Evolutionary conservation across 2,329 filamentous ascomycete genomes (phyloP), one percentile per base, ranked within the genome.

Genomic region (Colletotrichum liriopes): DNA sequence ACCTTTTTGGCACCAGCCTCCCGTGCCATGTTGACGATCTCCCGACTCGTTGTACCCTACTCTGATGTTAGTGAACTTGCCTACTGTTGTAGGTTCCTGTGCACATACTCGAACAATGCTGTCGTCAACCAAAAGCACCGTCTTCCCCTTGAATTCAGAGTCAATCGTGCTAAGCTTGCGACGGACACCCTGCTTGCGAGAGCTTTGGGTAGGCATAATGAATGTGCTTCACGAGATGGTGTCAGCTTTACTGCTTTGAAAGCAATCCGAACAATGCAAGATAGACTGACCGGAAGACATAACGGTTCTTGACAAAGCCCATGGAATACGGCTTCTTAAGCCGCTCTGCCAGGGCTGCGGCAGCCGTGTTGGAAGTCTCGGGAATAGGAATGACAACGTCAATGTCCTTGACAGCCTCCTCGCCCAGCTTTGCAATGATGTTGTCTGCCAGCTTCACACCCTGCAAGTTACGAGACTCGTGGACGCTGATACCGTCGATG

Each of bases 101-200:
- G 20, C 35, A 55, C 29, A 55, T 55, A 55, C 95, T 47, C 95
- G 90, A 5, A 98, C 95, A 71, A 98, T 94, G 77, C 91, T 94
- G 83, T 98, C 96, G 77, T 98, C 96, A 1, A 98, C 93, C 0
- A 98, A 85, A 14, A 95, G 86, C 9, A 98, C 93, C 71, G 92
- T 93, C 77, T 93, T 92, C 75, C 89, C 94, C 69, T 91, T 87
- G 82, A 98, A 98, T 79, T 98, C 95, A 47, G 92, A 91, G 35
- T 92, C 90, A 82, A 98, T 97, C 26, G 95, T 91, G 73, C 93
- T 96, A 49, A 98, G 88, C 84, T 98, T 98, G 60, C 95, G 90
- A 5, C 96, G 92, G 12, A 98, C 94, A 76, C 94, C 93, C 83
- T 96, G 96, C 78, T 96, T 91, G 5, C 95, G 89, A 23, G 91